Conservation (phyloP, 2,329 filamentous ascomycete species). For the Ambrosiella beaveri region DNA sequence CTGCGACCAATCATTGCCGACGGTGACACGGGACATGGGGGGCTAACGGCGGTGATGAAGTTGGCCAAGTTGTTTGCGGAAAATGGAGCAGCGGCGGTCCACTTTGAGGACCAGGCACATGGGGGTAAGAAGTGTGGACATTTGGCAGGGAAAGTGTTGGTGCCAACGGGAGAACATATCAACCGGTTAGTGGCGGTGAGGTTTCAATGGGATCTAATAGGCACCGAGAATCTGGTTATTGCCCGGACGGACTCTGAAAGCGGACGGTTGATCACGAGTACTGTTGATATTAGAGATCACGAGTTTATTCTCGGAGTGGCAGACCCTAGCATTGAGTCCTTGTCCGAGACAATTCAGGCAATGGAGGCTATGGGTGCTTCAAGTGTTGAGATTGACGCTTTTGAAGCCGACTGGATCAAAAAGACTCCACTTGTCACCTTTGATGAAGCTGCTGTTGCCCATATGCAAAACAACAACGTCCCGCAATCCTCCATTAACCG, state of each 20-base stretch:
- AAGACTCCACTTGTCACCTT: conserved; percentile 72
- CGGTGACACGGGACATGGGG: conserved; percentile 89
- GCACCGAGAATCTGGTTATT: conserved; percentile 83
- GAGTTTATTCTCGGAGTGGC: conserved; percentile 87
- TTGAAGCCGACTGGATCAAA: conserved; percentile 79
- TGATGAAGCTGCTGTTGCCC: conserved; percentile 70
- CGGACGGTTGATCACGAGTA: conserved; percentile 74
- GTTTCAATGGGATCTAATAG: conserved; percentile 98
- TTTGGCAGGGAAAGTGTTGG: conserved; percentile 85
- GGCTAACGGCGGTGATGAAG: conserved; percentile 82
- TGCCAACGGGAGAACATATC: conserved; percentile 88
- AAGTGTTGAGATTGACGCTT: conserved; percentile 66
- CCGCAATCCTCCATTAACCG: conserved; percentile 44
- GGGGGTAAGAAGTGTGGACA: conserved; percentile 98
- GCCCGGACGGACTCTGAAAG: conserved; percentile 92
- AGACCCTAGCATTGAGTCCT: conserved; percentile 53
- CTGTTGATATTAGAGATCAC: conserved; percentile 86
- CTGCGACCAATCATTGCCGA: conserved; percentile 90
- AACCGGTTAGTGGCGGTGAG: conserved; percentile 80
- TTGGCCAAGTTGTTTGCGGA: conserved; percentile 95
- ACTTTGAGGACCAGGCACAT: conserved; percentile 95
- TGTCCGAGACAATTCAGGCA: conserved; percentile 73
- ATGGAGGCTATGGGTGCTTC: conserved; percentile 73
- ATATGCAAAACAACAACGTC: conserved; percentile 51
- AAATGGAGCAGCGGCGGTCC: conserved; percentile 86